phyloP scores from a whole-genome alignment of 495 filamentous ascomycete species.

The Beverwykella pulmonaria region DNA sequence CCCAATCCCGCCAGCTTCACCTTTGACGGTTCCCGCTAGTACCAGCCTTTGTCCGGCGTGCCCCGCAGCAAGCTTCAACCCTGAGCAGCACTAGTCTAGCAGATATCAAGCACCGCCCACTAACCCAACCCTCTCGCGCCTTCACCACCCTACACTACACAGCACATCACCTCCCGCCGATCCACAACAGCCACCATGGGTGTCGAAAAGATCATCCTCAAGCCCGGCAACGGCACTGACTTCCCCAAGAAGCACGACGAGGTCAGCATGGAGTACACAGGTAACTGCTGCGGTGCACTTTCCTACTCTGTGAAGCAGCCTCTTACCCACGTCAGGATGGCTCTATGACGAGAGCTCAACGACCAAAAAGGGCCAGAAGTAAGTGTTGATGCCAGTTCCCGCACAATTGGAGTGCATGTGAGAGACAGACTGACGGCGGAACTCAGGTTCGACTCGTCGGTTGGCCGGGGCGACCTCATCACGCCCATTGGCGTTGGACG shows the following conservation, averaged over 20 bases:
- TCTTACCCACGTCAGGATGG: constrained; percentile 28
- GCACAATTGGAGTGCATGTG: background rate
- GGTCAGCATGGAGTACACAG: constrained; percentile 39
- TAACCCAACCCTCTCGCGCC: constrained; percentile 2
- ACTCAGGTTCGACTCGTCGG: constrained; percentile 40
- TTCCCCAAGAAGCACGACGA: constrained; percentile 34
- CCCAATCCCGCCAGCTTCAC: background rate
- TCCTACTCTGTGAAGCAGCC: background rate
- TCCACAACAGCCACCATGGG: constrained; percentile 28
- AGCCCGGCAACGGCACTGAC: constrained; percentile 32
- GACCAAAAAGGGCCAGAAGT: constrained; percentile 31
- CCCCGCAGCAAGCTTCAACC: constrained; percentile 27
- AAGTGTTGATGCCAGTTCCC: constrained; percentile 12
- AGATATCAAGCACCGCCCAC: background rate
- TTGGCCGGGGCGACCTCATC: constrained; percentile 36
- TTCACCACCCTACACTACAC: background rate
- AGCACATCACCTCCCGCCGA: background rate
- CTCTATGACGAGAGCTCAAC: constrained; percentile 23
- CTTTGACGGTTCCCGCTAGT: constrained; percentile 1
- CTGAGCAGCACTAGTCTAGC: constrained; percentile 1
- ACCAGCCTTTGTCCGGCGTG: constrained; percentile 17
- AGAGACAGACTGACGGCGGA: constrained; percentile 6
- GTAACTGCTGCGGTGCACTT: background rate
- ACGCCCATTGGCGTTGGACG: constrained; percentile 34
- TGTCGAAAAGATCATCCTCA: constrained; percentile 32